Base-by-base conservation (phyloP, 2,329 filamentous ascomycete genomes). In the Karstenula rhodostoma region DNA sequence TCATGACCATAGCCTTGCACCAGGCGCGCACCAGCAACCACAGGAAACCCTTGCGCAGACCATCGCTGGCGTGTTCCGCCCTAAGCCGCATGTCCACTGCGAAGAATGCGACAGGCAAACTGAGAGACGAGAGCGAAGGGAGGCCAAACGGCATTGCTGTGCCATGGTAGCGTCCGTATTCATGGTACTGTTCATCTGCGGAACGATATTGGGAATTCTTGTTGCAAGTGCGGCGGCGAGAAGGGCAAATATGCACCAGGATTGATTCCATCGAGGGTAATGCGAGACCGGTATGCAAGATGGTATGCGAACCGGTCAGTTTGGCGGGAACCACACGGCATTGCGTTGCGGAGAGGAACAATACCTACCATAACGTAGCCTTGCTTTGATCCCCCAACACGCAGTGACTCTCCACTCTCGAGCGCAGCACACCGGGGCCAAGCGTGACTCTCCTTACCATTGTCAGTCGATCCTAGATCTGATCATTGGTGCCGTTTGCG, bases 11-110 rank as follows among this genome's bases (percentile, higher is more conserved):
- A 63, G 49, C 51, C 27, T 62, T 33, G 42, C 57, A 6, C 27
- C 66, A 25, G n/a, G 56, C 15, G 4, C 59, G 17, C 47, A 56
- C n/a, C 49, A 59, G 32, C 37, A 19, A 22, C 37, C 37, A 13
- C 59, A 59, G 10, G 70, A 72, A 55, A 65, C 62, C 5, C 44
- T 73, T 17, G 62, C 60, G n/a, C 66, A 72, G 29, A 73, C 69
- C 6, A 63, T 70, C 51, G 66, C 72, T 13, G 64, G 65, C n/a
- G 60, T 71, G 12, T 64, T 73, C 51, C 60, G 61, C 29, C 67
- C 68, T 0, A 66, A 65, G 15, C 57, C 69, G 3, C 71, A 73
- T 53, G 59, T 61, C 5, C 72, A 73, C 56, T 75, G 72, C 61
- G 67, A 72, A 40, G 57, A 64, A 47, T 75, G 73, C 63, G 73